phyloP scores from a whole-genome alignment of 768 basidiomycete genomes.

The Suillus variegatus region DNA sequence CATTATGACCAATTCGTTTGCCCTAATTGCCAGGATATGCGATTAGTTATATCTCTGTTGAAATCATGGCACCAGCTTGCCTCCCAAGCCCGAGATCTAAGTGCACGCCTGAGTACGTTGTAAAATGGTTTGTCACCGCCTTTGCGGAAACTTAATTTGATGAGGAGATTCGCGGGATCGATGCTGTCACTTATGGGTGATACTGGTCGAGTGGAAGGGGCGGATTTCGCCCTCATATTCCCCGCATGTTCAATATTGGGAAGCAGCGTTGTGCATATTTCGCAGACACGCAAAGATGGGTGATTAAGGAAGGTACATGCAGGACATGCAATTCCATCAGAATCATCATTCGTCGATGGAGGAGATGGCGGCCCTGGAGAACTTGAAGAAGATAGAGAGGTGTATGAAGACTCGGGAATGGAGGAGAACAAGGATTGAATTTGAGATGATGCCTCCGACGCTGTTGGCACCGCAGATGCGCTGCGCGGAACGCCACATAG shows the following conservation, averaged over 20 bases:
- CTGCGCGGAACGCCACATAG: slow-evolving; percentile 81
- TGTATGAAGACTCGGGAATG: slow-evolving; percentile 39
- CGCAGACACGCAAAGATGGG: slow-evolving; percentile 69
- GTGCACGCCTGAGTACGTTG: slow-evolving; percentile 64
- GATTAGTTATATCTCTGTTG: background rate
- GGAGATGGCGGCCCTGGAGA: slow-evolving; percentile 22
- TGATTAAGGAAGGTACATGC: slow-evolving; percentile 95
- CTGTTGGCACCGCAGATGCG: slow-evolving; percentile 30
- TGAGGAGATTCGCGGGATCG: slow-evolving; percentile 42
- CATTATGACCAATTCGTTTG: slow-evolving; percentile 28
- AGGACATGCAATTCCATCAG: slow-evolving; percentile 61
- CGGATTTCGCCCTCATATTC: slow-evolving; percentile 50
- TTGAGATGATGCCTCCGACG: slow-evolving; percentile 19
- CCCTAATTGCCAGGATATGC: slow-evolving; percentile 19
- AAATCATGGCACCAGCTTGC: slow-evolving; percentile 33
- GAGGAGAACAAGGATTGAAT: slow-evolving; percentile 40
- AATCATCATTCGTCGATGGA: slow-evolving; percentile 19
- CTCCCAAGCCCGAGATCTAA: slow-evolving; percentile 80
- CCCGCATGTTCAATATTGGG: slow-evolving; percentile 32
- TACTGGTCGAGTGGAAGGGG: slow-evolving; percentile 63
- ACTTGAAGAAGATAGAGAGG: slow-evolving; percentile 25
- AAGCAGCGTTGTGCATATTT: slow-evolving; percentile 81
- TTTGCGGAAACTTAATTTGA: slow-evolving; percentile 88
- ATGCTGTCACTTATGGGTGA: slow-evolving; percentile 41
- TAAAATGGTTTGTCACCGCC: slow-evolving; percentile 90